phyloP scores from a whole-genome alignment of 306 rosid genomes.

The Lathyrus aphaca region DNA sequence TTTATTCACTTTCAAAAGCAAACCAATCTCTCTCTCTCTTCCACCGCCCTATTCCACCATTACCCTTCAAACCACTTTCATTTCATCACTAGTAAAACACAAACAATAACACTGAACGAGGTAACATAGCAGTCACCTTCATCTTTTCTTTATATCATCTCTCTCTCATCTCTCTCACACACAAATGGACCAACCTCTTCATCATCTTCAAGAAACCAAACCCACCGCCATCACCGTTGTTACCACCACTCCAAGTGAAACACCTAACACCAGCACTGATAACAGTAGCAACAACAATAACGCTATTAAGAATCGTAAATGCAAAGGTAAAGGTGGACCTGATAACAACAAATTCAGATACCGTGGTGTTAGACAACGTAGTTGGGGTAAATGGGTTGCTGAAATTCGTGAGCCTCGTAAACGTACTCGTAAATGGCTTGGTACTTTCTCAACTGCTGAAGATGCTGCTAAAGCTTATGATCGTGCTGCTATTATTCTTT shows the following conservation, averaged over 20 bases:
- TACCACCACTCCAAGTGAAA: conserved; percentile 33
- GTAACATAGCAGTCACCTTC: conserved; percentile 41
- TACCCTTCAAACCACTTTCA: conserved; percentile 46
- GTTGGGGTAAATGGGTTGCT: conserved; percentile 99
- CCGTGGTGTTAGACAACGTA: conserved; percentile 91
- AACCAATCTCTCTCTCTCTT: conserved; percentile 31
- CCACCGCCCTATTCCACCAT: conserved; percentile 96
- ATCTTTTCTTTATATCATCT: conserved; percentile 27
- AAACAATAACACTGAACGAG: conserved; percentile 77
- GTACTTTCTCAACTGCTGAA: conserved; percentile 90
- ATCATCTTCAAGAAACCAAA: conserved; percentile 39
- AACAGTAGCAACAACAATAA: background rate
- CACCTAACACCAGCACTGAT: conserved; percentile 32
- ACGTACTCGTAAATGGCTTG: conserved; percentile 92
- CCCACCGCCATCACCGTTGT: conserved; percentile 42
- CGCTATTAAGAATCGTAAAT: conserved; percentile 33
- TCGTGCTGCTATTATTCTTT: conserved; percentile 86
- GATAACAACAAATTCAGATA: conserved; percentile 89
- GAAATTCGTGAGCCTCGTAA: conserved; percentile 97
- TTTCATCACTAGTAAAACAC: background rate
- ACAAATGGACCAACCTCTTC: conserved; percentile 53
- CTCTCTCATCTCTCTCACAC: background rate
- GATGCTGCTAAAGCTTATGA: conserved; percentile 96
- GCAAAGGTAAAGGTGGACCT: conserved; percentile 90
- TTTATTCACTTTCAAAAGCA: conserved; percentile 50